phyloP scores from a whole-genome alignment of 164 flowering plant genomes.

The Annona cherimola region DNA sequence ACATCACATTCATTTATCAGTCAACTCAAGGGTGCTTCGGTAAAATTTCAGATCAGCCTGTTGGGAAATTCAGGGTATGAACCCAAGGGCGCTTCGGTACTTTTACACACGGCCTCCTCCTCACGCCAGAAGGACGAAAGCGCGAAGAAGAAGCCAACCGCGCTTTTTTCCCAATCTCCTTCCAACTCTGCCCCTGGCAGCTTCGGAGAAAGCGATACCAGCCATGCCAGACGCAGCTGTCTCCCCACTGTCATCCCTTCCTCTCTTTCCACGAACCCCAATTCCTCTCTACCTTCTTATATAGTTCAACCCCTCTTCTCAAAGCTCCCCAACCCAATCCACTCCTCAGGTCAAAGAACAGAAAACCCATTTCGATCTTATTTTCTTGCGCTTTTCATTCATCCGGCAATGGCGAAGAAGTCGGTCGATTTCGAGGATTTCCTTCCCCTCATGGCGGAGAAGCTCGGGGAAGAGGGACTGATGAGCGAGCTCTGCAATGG shows the following conservation, averaged over 20 bases:
- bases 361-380: background rate
- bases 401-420: slow-evolving; percentile 1
- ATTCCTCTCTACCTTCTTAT: background rate
- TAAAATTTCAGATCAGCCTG: background rate
- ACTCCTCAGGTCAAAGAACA: background rate
- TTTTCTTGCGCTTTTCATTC: no score
- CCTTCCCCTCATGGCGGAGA: slow-evolving; percentile 26
- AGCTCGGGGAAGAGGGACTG: slow-evolving; percentile 27
- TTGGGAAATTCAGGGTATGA: background rate
- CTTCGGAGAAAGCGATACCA: background rate
- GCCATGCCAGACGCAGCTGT: background rate
- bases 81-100: background rate
- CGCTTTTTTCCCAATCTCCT: background rate
- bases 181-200: background rate
- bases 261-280: slow-evolving; percentile 1
- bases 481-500: slow-evolving; percentile 35
- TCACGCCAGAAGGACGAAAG: background rate
- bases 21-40: no score
- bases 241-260: background rate
- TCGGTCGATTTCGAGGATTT: slow-evolving; percentile 23
- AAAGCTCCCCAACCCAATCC: background rate
- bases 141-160: background rate
- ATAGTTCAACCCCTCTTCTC: background rate
- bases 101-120: background rate
- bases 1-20: no score